Evolutionary conservation across 768 basidiomycete species (phyloP).

Genomic region (Clathrus columnatus): DNA sequence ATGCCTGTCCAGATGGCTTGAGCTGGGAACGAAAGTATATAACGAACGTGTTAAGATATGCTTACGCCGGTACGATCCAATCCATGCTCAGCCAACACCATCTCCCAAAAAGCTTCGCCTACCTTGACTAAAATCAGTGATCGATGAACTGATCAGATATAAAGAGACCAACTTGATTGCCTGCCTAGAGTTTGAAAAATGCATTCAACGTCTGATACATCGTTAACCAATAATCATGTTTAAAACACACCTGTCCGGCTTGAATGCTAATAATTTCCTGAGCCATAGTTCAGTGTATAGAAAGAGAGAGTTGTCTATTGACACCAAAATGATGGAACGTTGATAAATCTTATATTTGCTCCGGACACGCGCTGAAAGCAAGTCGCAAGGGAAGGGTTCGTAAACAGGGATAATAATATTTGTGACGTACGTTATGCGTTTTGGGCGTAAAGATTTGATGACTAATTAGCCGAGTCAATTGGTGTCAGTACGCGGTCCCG

Average conservation of each 20-base stretch:
- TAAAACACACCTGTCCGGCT: slow-evolving; percentile 56
- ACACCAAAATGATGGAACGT: no score
- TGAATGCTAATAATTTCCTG: slow-evolving; percentile 82
- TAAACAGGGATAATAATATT: no score
- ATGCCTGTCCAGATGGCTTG: slow-evolving; percentile 35
- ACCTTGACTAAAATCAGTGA: slow-evolving; percentile 13
- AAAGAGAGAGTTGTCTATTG: no score
- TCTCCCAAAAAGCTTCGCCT: slow-evolving; percentile 84
- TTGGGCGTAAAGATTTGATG: no score
- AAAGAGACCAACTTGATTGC: slow-evolving; percentile 46
- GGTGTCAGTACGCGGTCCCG: no score
- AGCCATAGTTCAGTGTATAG: no score
- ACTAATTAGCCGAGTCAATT: no score
- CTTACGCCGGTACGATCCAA: slow-evolving; percentile 62
- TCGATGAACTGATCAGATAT: background rate
- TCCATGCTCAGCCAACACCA: slow-evolving; percentile 81
- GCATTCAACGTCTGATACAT: slow-evolving; percentile 1
- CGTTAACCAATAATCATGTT: background rate
- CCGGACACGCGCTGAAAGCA: no score
- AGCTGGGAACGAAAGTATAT: slow-evolving; percentile 7
- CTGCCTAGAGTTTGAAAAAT: slow-evolving; percentile 36
- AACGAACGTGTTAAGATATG: slow-evolving; percentile 11
- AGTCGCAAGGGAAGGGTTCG: no score
- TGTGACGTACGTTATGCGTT: no score
- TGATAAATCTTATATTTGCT: no score